These are phyloP conservation scores for Monosporascus cannonballus DNA, from an alignment of 2,329 filamentous ascomycete species.

Conservation along the genomic window DNA sequence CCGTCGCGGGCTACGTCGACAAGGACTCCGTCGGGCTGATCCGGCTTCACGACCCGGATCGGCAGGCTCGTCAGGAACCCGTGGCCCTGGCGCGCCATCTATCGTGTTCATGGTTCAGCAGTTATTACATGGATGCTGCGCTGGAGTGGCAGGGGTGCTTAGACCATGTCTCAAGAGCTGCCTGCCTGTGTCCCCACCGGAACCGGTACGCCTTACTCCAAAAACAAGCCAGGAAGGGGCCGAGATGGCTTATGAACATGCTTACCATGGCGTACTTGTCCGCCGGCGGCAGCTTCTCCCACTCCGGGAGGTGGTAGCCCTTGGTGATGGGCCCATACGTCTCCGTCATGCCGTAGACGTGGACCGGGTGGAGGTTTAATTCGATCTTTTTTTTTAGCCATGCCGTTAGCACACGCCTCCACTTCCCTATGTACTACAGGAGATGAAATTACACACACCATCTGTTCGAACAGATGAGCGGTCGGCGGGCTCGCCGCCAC, in stretches of 20 bases:
- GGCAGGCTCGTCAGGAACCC: constrained; percentile 81
- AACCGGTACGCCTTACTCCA: no score
- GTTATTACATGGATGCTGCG: no score
- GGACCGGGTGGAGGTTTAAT: constrained; percentile 82
- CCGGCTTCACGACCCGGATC: constrained; percentile 74
- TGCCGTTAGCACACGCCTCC: no score
- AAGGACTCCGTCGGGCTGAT: constrained; percentile 62
- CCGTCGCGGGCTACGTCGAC: constrained; percentile 64
- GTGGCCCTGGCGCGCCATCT: constrained; percentile 92
- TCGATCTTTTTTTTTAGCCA: constrained; percentile 18
- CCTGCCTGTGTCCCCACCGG: no score
- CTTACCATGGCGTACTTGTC: constrained; percentile 61
- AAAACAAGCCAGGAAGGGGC: no score
- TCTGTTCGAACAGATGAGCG: constrained; percentile 85
- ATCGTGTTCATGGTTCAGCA: constrained; percentile 19
- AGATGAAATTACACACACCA: constrained; percentile 47
- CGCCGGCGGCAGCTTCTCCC: constrained; percentile 66
- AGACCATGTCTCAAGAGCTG: no score
- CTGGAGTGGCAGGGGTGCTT: no score
- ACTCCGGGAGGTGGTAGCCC: constrained; percentile 79
- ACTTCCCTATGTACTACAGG: not conserved
- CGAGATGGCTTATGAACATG: no score
- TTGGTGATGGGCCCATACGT: constrained; percentile 96
- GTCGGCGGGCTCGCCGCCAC: constrained; percentile 90
- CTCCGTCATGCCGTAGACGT: constrained; percentile 84